These are phyloP conservation scores for Stellera chamaejasme DNA, from an alignment of 345 rosid species.

Conservation along the genomic window DNA sequence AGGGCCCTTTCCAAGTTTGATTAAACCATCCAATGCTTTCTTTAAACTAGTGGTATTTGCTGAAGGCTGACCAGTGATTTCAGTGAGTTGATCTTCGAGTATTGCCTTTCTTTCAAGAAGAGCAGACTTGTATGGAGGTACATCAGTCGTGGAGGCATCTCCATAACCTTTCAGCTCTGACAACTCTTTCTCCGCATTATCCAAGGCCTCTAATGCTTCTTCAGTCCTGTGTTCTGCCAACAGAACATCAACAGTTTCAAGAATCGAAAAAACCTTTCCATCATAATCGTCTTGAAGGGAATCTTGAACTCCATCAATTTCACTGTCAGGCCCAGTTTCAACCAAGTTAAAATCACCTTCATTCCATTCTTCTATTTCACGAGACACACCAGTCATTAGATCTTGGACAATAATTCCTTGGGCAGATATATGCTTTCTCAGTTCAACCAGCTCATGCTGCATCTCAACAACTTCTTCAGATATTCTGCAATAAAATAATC, in stretches of 20 bases:
- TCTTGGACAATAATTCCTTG: constrained; percentile 86
- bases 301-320: constrained; percentile 22
- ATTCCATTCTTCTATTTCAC: constrained; percentile 71
- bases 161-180: constrained; percentile 49
- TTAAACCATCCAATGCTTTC: constrained; percentile 51
- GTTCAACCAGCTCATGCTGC: constrained; percentile 87
- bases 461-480: constrained; percentile 92
- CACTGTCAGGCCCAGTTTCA: constrained; percentile 28
- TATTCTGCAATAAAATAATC: constrained; percentile 39
- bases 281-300: constrained; percentile 23
- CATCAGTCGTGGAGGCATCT: constrained; percentile 37
- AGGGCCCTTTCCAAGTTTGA: constrained; percentile 82
- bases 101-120: constrained; percentile 54
- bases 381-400: constrained; percentile 69
- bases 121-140: constrained; percentile 41
- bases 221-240: constrained; percentile 82
- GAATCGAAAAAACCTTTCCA: constrained; percentile 28
- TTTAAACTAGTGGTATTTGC: constrained; percentile 39
- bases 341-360: constrained; percentile 23
- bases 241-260: constrained; percentile 71
- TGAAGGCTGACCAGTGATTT: constrained; percentile 60
- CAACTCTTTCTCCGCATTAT: constrained; percentile 58
- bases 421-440: constrained; percentile 78
- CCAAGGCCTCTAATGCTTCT: constrained; percentile 62
- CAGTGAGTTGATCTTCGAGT: constrained; percentile 66